These are phyloP conservation scores for Fomitopsis pulvina DNA, from an alignment of 768 basidiomycete genomes.

Conservation along the genomic window DNA sequence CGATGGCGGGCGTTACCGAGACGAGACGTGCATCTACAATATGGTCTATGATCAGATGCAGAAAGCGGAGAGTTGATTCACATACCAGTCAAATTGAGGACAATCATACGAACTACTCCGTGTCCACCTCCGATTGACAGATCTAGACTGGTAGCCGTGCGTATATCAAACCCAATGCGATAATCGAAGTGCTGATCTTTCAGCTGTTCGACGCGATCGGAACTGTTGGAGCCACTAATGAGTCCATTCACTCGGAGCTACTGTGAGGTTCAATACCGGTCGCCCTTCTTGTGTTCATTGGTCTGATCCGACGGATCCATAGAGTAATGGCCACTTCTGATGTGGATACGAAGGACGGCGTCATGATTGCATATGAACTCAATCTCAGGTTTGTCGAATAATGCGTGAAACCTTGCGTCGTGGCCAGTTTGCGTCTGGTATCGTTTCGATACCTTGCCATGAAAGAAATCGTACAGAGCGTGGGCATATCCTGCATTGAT, in stretches of 20 bases:
- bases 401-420: slow-evolving; percentile 13
- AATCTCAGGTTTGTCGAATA: slow-evolving; percentile 16
- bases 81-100: slow-evolving; percentile 13
- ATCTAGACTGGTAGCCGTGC: slow-evolving; percentile 10
- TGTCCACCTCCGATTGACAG: slow-evolving; percentile 8
- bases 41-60: neutral
- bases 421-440: neutral
- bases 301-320: slow-evolving; percentile 3
- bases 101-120: slow-evolving; percentile 11
- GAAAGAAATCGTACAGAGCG: slow-evolving; percentile 11
- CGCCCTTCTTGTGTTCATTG: too few species aligned
- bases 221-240: too few species aligned
- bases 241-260: too few species aligned
- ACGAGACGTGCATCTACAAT: slow-evolving; percentile 7
- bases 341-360: slow-evolving; percentile 16
- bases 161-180: slow-evolving; percentile 15
- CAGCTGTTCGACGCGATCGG: slow-evolving; percentile 5
- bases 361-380: slow-evolving; percentile 27
- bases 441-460: slow-evolving; percentile 8
- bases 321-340: slow-evolving; percentile 21
- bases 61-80: neutral
- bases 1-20: neutral
- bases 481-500: slow-evolving; percentile 8
- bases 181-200: slow-evolving; percentile 10
- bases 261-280: too few species aligned